These are phyloP conservation scores for Leptographium galeiforme DNA, from an alignment of 2,329 filamentous ascomycete species.

Conservation along the genomic window DNA sequence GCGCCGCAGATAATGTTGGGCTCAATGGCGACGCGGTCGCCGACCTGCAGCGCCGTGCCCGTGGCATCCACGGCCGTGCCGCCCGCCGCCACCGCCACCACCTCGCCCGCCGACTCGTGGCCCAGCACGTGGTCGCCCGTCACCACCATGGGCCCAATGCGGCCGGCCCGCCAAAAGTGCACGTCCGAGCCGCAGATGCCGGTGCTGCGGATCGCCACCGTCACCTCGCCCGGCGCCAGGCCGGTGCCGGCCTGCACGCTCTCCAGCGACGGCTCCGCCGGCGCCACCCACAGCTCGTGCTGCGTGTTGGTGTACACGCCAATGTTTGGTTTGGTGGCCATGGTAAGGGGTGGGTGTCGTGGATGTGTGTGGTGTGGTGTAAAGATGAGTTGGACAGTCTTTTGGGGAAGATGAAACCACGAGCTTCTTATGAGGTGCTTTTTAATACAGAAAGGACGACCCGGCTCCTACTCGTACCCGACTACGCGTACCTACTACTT, in stretches of 20 bases:
- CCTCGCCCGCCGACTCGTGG: constrained; percentile 78
- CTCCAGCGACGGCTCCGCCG: constrained; percentile 63
- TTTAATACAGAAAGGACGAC: too few species aligned
- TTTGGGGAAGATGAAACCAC: too few species aligned
- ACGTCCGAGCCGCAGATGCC: constrained; percentile 95
- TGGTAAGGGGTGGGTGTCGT: too few species aligned
- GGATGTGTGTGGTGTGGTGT: too few species aligned
- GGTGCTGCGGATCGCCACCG: constrained; percentile 79
- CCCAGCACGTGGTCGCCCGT: constrained; percentile 79
- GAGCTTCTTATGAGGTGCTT: too few species aligned
- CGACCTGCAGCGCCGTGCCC: constrained; percentile 63
- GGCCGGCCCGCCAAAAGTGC: constrained; percentile 93
- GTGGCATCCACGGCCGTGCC: constrained; percentile 30
- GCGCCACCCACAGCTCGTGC: constrained; percentile 81
- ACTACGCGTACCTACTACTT: not conserved
- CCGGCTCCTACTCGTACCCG: too few species aligned
- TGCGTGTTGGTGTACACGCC: constrained; percentile 90
- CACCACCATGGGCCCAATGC: constrained; percentile 94
- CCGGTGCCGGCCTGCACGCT: constrained; percentile 52
- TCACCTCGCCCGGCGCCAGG: constrained; percentile 72
- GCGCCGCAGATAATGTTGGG: constrained; percentile 84
- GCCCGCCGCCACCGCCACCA: constrained; percentile 59
- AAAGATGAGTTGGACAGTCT: too few species aligned
- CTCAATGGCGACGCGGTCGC: constrained; percentile 87
- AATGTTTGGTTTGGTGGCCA: constrained; percentile 69